Evolutionary conservation across 805 yeast species (phyloP).

Genomic region (Zygosaccharomyces kombuchaensis): DNA sequence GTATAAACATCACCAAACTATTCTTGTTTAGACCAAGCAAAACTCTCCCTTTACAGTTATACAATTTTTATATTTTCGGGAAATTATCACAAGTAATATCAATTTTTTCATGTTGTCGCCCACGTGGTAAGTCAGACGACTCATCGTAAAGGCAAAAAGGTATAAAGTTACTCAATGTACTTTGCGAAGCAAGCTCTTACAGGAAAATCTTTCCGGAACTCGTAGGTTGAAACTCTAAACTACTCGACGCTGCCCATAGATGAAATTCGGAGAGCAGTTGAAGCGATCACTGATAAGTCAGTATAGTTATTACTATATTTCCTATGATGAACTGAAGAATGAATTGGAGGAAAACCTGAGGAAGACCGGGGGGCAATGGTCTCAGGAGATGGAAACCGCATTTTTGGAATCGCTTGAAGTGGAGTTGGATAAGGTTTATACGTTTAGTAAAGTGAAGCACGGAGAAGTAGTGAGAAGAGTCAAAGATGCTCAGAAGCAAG

Average conservation of each 20-base stretch:
- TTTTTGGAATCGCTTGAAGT: conserved; percentile 71
- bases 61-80: neutral
- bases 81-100: too few relatives aligned
- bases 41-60: neutral
- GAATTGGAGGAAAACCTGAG: conserved; percentile 67
- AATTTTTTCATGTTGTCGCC: neutral
- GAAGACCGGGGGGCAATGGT: conserved; percentile 58
- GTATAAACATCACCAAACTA: neutral
- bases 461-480: conserved; percentile 83
- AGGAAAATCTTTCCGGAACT: too few relatives aligned
- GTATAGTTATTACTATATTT: conserved; percentile 84
- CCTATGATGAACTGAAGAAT: conserved; percentile 86
- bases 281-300: conserved; percentile 85
- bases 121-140: neutral
- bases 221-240: neutral
- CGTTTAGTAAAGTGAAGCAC: conserved; percentile 83
- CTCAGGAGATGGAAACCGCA: conserved; percentile 71
- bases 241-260: conserved; percentile 26
- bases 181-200: neutral
- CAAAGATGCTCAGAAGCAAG: conserved; percentile 72
- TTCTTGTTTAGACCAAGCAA: neutral
- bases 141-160: conserved; percentile 2
- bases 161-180: neutral
- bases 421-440: conserved; percentile 89
- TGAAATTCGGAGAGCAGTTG: conserved; percentile 96